Conservation (phyloP, 2,329 filamentous ascomycete species). For the Verruconis gallopava region DNA sequence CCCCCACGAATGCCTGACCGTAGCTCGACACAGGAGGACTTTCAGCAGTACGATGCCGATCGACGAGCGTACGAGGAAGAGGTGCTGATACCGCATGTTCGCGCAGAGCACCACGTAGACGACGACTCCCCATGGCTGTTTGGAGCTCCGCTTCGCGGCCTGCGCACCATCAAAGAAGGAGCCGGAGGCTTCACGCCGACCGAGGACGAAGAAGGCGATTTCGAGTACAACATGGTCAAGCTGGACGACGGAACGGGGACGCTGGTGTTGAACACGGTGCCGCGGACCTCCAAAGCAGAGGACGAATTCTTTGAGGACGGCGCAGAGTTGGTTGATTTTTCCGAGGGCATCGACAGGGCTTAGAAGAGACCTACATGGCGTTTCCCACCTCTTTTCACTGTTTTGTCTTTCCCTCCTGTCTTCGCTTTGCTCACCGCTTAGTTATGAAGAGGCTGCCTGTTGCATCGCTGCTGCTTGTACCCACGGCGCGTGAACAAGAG, state of each 20-base stretch:
- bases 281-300: constrained; percentile 53
- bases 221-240: constrained; percentile 31
- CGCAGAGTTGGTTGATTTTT: constrained; percentile 83
- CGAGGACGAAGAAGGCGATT: constrained; percentile 34
- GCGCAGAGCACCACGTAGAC: constrained; percentile 20
- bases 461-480: no score
- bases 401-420: no score
- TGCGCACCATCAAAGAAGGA: constrained; percentile 30
- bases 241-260: constrained; percentile 53
- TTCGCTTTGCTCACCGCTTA: no score
- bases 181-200: constrained; percentile 29
- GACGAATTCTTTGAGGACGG: constrained; percentile 81
- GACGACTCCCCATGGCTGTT: constrained; percentile 36
- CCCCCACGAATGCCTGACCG: constrained; percentile 25
- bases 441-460: no score
- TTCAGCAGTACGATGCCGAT: constrained; percentile 1
- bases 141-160: constrained; percentile 35
- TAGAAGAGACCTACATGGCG: no score
- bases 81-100: constrained; percentile 2
- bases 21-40: constrained; percentile 19
- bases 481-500: no score
- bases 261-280: constrained; percentile 69
- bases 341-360: constrained; percentile 28
- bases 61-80: constrained; percentile 1
- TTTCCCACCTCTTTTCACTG: no score